Evolutionary conservation across 2,329 filamentous ascomycete genomes (phyloP), one percentile per base, ranked within the genome.

Genomic region (Fusarium acutatum): DNA sequence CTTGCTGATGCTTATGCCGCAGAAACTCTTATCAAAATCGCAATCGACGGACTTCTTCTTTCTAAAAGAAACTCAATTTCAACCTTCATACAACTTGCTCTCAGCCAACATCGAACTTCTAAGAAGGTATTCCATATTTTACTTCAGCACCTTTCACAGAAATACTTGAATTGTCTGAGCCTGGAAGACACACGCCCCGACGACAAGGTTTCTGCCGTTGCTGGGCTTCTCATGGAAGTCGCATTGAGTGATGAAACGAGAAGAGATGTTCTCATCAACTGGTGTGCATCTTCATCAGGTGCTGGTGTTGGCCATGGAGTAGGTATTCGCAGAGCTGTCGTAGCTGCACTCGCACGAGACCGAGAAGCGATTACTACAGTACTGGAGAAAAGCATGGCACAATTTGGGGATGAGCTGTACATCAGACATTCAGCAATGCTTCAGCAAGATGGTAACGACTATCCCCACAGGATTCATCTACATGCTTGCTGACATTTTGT

Each of bases 321-420:
- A n/a, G 88, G 87, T 11, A 89, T 94, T 57, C 88, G 93, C 41
- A 88, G 93, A 69, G 91, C 92, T 24, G 87, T 91, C 15, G 71
- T 94, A 44, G 88, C 88, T 32, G 86, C 87, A 14, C 79, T 94
- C 26, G 85, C 87, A 17, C 81, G 86, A 43, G 84, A 87, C 52
- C 87, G 83, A 67, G 85, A 86, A 3, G 82, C 82, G 26, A 82
- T 94, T 5, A 83, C 86, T 10, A 83, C 80, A 1, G 83, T 93
- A 40, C 80, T 96, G 63, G 90, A 95, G 76, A 94, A 90, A 78
- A 89, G 87, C 54, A 84, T 97, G 54, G 85, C 85, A 43, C 89
- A 92, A 54, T 97, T 98, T 80, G 94, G 94, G 2, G 95, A 98
- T 76, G 90, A 93, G 56, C 85, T 98, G 17, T 97, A 95, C 77